Percentiles rank a stretch among this genome's conserved stretches.
Conservation (phyloP, 345 rosid genomes). For the Kandelia obovata region DNA sequence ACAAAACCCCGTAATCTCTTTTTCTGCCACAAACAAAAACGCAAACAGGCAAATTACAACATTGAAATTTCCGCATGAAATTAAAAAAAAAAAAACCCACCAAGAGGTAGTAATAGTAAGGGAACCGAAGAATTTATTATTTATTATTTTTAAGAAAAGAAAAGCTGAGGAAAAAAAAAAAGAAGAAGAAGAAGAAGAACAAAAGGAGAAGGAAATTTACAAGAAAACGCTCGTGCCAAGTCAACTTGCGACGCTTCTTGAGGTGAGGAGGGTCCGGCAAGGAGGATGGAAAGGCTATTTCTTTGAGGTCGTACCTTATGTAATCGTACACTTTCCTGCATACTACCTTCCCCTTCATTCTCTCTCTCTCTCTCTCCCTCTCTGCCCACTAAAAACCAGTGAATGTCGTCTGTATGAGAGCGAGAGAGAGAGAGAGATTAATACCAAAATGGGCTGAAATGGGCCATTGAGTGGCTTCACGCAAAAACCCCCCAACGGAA, state of each 20-base stretch:
- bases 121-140: no score
- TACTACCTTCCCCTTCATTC: constrained; percentile 56
- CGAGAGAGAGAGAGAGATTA: no score
- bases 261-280: constrained; percentile 87
- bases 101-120: no score
- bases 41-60: neutral
- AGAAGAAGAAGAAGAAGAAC: no score
- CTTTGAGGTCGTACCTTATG: constrained; percentile 75
- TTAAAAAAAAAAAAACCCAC: neutral
- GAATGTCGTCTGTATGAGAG: no score
- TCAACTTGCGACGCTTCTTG: constrained; percentile 64
- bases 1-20: neutral
- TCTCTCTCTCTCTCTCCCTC: no score
- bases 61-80: neutral
- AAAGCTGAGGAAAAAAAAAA: neutral
- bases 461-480: no score
- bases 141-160: neutral
- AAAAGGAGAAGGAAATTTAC: constrained; percentile 31
- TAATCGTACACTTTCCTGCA: constrained; percentile 62
- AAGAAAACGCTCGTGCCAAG: constrained; percentile 68
- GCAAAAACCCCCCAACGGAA: no score
- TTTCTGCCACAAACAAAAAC: neutral
- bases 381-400: no score
- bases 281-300: constrained; percentile 88
- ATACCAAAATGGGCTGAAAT: no score